Evolutionary conservation across 805 yeast species (phyloP).

Genomic region (Millerozyma acaciae): DNA sequence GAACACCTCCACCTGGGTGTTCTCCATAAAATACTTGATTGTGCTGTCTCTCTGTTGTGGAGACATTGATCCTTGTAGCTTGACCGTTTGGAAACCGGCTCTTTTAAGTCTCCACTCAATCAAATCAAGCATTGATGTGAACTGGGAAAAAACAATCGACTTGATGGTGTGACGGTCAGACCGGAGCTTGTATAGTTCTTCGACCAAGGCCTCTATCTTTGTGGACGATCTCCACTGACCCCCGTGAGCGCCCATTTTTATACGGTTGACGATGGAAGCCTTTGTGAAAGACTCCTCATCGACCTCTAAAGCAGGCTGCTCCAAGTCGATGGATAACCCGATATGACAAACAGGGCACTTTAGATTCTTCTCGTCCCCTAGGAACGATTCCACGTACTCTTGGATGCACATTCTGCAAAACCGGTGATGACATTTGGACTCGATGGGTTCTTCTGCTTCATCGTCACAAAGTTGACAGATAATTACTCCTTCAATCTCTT

Average conservation of each 20-base stretch:
- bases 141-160: slow-evolving; percentile 95
- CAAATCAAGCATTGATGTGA: slow-evolving; percentile 92
- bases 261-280: slow-evolving; percentile 77
- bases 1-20: slow-evolving; percentile 88
- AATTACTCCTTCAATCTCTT: slow-evolving; percentile 49
- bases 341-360: slow-evolving; percentile 97
- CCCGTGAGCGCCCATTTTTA: slow-evolving; percentile 63
- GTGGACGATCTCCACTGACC: slow-evolving; percentile 94
- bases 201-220: slow-evolving; percentile 93
- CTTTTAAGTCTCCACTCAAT: slow-evolving; percentile 93
- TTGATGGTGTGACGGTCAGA: slow-evolving; percentile 87
- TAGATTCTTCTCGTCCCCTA: slow-evolving; percentile 55
- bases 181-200: slow-evolving; percentile 81
- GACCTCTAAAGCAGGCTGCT: slow-evolving; percentile 79
- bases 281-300: slow-evolving; percentile 56
- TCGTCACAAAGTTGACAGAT: slow-evolving; percentile 95
- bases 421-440: slow-evolving; percentile 87
- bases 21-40: slow-evolving; percentile 88
- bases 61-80: slow-evolving; percentile 94
- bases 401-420: slow-evolving; percentile 90
- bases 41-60: slow-evolving; percentile 93
- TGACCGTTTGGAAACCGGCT: slow-evolving; percentile 93
- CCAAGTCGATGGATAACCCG: slow-evolving; percentile 82
- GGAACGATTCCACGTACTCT: slow-evolving; percentile 82
- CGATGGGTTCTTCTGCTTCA: slow-evolving; percentile 96